A percentile compares a stretch with the other conserved stretches of the same genome.
phyloP scores from a whole-genome alignment of 441 rosid genomes.

The Corymbia citriodora region DNA sequence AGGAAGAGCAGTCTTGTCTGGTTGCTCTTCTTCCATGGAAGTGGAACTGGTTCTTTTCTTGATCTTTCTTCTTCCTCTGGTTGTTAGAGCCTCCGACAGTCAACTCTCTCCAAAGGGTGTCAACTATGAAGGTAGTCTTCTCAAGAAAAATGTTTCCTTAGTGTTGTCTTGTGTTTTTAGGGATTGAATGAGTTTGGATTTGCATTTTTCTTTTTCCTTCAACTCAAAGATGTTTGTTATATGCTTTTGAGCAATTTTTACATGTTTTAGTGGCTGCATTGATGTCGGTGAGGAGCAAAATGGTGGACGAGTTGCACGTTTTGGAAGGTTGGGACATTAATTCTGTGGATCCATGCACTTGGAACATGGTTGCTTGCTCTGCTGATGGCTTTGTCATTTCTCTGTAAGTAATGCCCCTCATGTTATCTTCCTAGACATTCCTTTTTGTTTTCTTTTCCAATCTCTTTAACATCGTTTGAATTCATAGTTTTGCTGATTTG shows the following conservation, averaged over 20 bases:
- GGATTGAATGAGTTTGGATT: not conserved
- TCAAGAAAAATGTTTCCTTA: not conserved
- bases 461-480: not conserved
- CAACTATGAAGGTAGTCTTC: constrained; percentile 63
- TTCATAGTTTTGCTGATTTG: not conserved
- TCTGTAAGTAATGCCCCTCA: constrained; percentile 40
- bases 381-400: constrained; percentile 67
- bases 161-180: not conserved
- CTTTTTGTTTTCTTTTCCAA: not conserved
- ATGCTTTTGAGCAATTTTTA: not conserved
- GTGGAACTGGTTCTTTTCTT: constrained; percentile 10
- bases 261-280: constrained; percentile 63
- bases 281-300: constrained; percentile 76
- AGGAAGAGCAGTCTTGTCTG: not conserved
- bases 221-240: not conserved
- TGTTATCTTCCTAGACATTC: not conserved
- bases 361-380: constrained; percentile 96
- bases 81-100: constrained; percentile 42
- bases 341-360: constrained; percentile 97
- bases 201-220: not conserved
- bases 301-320: constrained; percentile 53
- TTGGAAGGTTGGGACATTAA: constrained; percentile 91
- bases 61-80: constrained; percentile 16
- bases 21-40: constrained; percentile 15
- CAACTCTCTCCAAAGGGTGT: constrained; percentile 95